Evolutionary conservation across 164 flowering plant genomes (phyloP).

Genomic region (Tetracentron sinense): DNA sequence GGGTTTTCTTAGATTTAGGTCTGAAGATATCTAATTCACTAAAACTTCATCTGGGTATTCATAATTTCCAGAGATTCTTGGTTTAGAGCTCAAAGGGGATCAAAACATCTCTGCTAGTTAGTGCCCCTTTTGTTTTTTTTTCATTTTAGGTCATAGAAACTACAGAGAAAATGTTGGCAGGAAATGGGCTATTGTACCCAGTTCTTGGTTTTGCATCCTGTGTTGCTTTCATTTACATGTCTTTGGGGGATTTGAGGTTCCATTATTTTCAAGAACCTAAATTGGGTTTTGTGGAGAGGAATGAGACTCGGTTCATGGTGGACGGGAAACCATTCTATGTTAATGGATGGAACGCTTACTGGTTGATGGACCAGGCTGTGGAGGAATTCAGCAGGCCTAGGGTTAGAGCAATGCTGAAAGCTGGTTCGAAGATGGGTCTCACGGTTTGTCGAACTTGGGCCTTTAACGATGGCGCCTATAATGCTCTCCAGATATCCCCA

Average conservation of each 20-base stretch:
- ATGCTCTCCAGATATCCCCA: conserved; percentile 61
- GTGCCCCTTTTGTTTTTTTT: no score
- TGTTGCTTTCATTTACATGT: conserved; percentile 23
- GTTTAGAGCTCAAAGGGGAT: not conserved
- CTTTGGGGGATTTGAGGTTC: conserved; percentile 32
- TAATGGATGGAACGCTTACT: conserved; percentile 57
- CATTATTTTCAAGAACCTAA: conserved; percentile 13
- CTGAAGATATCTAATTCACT: not conserved
- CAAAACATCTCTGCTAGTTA: not conserved
- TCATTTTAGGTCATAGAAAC: not conserved
- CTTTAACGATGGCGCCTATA: conserved; percentile 59
- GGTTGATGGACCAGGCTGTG: conserved; percentile 51
- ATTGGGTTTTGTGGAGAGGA: conserved; percentile 34
- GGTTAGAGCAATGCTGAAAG: conserved; percentile 41
- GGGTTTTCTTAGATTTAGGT: not conserved
- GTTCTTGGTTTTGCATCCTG: conserved; percentile 6
- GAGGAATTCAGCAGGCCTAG: conserved; percentile 36
- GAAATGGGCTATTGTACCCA: not conserved
- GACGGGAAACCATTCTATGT: conserved; percentile 42
- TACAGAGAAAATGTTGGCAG: not conserved
- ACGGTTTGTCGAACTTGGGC: conserved; percentile 76
- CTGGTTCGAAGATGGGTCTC: conserved; percentile 59
- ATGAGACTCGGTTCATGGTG: conserved; percentile 44
- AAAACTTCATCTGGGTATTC: not conserved
- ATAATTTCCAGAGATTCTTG: not conserved